Evolutionary conservation across 129 eudicot genomes (phyloP), one percentile per base, ranked within the genome.

Genomic region (Kitagawia praeruptora): DNA sequence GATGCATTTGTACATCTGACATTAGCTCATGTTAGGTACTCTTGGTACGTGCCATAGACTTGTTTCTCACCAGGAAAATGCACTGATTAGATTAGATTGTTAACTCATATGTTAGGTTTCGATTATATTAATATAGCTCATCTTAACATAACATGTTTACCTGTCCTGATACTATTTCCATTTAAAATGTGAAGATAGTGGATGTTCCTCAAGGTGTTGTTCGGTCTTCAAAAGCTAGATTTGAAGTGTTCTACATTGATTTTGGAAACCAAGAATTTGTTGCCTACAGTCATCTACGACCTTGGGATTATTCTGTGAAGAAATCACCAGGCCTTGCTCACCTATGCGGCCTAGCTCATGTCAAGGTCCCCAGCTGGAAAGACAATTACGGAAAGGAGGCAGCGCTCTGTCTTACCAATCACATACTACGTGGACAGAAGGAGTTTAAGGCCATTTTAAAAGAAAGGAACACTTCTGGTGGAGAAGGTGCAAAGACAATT

Each of bases 341-440:
- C 69, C 89, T 95, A 13, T 95, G 98, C 90, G 85, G 91, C 61
- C 97, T 95, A 64, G 98, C 94, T 14, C 89, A 78, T 83, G 73
- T 95, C 4, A 95, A 89, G 88, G 94, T 95, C 46, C 97, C 98
- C 2, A 69, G 81, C 49, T 49, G 87, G 87, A 91, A 90, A 41
- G 97, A 92, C 66, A 97, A 95, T 82, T 92, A 90, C 38, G 97
- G 97, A 42, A 92, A 95, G 70, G 97, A 95, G 80, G 98, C 97
- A 13, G 98, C 92, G 19, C 54, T 83, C 74, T 82, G 83, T 71
- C 82, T 95, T 77, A 87, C 92, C 38, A 94, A 95, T 72, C 84
- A 27, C 80, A 77, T 90, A 25, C 86, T 92, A 38, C 70, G 74
- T 51, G 84, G 80, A 76, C 85, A 90, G 9, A 89, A 91, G 79